Conservation (phyloP, 1,284 basidiomycete genomes). For the Rugosomyces carneus region DNA sequence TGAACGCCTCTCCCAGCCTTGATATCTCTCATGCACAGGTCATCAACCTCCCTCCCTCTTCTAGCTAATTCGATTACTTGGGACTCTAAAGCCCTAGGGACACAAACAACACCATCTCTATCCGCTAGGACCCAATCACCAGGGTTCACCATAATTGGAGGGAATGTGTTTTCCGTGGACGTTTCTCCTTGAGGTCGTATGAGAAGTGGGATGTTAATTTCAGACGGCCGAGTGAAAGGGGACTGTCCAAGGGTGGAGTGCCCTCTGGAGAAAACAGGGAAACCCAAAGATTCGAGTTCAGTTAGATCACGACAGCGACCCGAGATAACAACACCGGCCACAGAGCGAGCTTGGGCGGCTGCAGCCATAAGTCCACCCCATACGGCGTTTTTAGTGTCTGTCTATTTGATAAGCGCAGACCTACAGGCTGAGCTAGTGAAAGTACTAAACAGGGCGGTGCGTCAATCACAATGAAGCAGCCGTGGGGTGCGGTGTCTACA, state of each 20-base stretch:
- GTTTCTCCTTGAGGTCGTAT: slow-evolving; percentile 43
- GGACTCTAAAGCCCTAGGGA: slow-evolving; percentile 53
- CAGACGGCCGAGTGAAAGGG: slow-evolving; percentile 80
- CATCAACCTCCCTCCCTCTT: slow-evolving; percentile 66
- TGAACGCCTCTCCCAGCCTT: slow-evolving; percentile 67
- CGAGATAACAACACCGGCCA: slow-evolving; percentile 73
- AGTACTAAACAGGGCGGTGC: slow-evolving; percentile 58
- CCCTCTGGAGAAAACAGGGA: slow-evolving; percentile 77
- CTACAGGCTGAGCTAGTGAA: slow-evolving; percentile 5
- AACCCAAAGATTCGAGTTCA: slow-evolving; percentile 65
- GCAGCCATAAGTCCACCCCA: slow-evolving; percentile 93
- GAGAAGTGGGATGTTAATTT: slow-evolving; percentile 67
- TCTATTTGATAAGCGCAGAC: slow-evolving; percentile 5
- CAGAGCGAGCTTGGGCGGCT: slow-evolving; percentile 65
- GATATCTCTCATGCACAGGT: slow-evolving; percentile 73
- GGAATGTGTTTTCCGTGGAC: slow-evolving; percentile 33
- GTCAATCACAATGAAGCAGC: slow-evolving; percentile 72
- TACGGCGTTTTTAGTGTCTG: slow-evolving; percentile 78
- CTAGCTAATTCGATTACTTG: slow-evolving; percentile 58
- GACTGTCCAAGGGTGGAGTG: slow-evolving; percentile 86
- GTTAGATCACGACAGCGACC: slow-evolving; percentile 80
- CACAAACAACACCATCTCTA: slow-evolving; percentile 85
- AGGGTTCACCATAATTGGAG: slow-evolving; percentile 59
- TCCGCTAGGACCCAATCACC: slow-evolving; percentile 86
- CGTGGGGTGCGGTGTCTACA: slow-evolving; percentile 72